Base-by-base conservation (phyloP, 73 alveolate species). In the Paramecium sexaurelia region DNA sequence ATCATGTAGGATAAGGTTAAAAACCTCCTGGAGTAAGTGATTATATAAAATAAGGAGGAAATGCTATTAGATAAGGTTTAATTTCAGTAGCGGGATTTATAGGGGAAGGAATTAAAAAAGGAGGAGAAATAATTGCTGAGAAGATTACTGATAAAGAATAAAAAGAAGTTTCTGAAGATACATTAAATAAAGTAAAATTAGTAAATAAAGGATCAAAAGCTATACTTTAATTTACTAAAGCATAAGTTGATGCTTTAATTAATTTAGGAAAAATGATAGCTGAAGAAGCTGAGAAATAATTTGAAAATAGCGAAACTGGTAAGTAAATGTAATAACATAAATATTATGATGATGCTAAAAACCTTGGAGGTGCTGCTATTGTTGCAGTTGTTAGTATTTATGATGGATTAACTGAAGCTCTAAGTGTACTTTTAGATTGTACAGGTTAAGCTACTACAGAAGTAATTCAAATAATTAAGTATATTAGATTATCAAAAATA, bases 331-430 rank as follows among this genome's bases (percentile, higher is more conserved):
- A 78, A 20, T 24, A 78, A 1, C 33, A 78, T 10, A 78, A 43
- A 78, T 78, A 78, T 45, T 78, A 78, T 78, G 90, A 78, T 39
- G 90, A 78, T 22, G 73, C 55, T 43, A 78, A 78, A 43, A 24
- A 20, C 20, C n/a, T 78, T 29, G 90, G 90, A 1, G 73, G 43
- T 13, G 90, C 61, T 15, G 90, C 90, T 1, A 32, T 78, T 7
- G 68, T 39, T 78, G 90, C 90, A 5, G 43, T 37, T 78, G 90
- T 78, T 10, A 78, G 90, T 15, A 33, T 78, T 5, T 78, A 78
- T 78, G 90, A 78, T 78, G 90, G 90, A 78, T 24, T 78, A 39
- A 13, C 43, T 5, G 90, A 78, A 78, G 90, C 90, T 1, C 20
- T 78, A 78, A 61, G 55, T 29, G 73, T 45, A 3, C 13, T 78